phyloP scores from a whole-genome alignment of 352 stramenopile genomes.

The Phytophthora fragariaefolia region DNA sequence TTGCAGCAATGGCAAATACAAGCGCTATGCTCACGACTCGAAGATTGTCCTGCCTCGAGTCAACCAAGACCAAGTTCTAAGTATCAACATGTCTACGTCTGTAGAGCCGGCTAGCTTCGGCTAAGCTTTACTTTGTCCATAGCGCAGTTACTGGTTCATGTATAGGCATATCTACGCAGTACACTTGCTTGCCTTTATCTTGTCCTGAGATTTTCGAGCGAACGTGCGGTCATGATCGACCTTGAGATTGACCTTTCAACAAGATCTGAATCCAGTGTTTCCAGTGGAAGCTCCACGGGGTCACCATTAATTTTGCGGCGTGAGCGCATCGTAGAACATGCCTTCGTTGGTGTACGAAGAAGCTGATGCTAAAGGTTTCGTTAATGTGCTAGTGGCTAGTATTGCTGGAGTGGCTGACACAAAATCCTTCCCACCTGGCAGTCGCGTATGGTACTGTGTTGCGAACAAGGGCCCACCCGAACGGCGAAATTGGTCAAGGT shows the following conservation, averaged over 20 bases:
- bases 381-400: background rate
- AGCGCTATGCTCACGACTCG: conserved; percentile 51
- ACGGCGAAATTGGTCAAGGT: background rate
- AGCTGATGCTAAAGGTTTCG: background rate
- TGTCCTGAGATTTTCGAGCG: background rate
- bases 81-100: background rate
- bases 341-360: background rate
- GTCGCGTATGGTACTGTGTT: background rate
- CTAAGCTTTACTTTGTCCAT: background rate
- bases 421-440: background rate
- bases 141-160: background rate
- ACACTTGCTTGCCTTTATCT: background rate
- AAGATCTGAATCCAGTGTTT: background rate
- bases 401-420: background rate
- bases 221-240: conserved; percentile 1
- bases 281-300: background rate
- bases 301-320: background rate
- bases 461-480: background rate
- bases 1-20: conserved; percentile 63
- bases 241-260: background rate
- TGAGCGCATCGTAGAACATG: background rate
- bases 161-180: background rate
- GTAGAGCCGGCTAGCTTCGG: background rate
- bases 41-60: conserved; percentile 10
- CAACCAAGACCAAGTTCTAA: background rate